Evolutionary conservation across 257 asterid genomes (phyloP), one percentile per base, ranked within the genome.

Genomic region (Ballota nigra): DNA sequence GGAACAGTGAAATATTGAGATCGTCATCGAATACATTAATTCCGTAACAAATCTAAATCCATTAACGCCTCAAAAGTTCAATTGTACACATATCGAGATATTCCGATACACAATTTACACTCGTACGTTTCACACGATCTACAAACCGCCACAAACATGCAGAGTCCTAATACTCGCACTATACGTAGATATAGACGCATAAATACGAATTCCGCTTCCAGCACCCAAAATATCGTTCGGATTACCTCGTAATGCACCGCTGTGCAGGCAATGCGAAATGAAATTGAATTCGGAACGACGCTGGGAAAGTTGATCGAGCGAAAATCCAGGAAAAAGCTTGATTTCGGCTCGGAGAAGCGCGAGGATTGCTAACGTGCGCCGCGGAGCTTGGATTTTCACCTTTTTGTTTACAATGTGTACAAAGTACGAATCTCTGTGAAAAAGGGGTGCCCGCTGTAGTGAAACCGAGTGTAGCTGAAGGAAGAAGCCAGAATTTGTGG

Each of bases 191-290:
- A 36, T 34, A 68, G 29, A 53, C 66, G 59, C 18, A 70, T 26
- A 63, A 10, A 52, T 38, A 1, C 66, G 64, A 36, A 73, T 40
- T 49, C 68, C 22, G 34, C 33, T 19, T 20, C 24, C 3, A n/a
- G 45, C 38, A 23, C 58, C 72, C 61, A 13, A 43, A 8, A 56
- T 31, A 29, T 59, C 78, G 34, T 43, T 8, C 45, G 33, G 33
- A 65, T 63, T 78, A 78, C 86, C 83, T 81, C 51, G 65, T 15
- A 36, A 69, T 64, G 74, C 67, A 20, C 77, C 24, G 74, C 59
- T 63, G 24, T 53, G 76, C 12, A 19, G 75, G 24, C 53, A 66
- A 61, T 40, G 63, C 15, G 38, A 51, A 31, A 34, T 6, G 51
- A 22, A 43, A 43, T 43, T 43, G 19, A 8, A 77, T 49, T 28